Conservation (phyloP, 176 grass and related monocot species). For the Microstegium vimineum region DNA sequence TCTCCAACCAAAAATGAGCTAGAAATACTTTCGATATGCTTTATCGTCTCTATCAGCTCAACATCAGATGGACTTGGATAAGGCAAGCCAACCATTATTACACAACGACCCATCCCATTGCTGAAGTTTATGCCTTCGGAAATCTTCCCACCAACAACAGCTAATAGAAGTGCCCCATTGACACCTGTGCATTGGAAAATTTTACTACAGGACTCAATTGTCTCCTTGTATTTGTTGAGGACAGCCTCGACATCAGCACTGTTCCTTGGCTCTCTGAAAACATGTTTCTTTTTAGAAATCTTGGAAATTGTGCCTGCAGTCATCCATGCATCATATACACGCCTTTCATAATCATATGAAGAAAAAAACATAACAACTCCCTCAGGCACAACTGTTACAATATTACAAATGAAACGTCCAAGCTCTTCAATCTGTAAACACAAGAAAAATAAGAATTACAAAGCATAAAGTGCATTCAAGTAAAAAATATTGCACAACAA, state of each 20-base stretch:
- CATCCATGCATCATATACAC: constrained; percentile 81
- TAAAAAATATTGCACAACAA: constrained; percentile 13
- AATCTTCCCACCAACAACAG: constrained; percentile 91
- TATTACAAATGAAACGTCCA: constrained; percentile 78
- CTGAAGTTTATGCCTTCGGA: constrained; percentile 99
- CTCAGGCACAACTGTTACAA: constrained; percentile 74
- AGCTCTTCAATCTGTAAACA: constrained; percentile 78
- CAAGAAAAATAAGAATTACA: constrained; percentile 28
- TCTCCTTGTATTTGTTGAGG: constrained; percentile 79
- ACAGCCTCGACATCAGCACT: constrained; percentile 62
- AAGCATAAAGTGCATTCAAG: constrained; percentile 18
- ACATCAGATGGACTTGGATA: constrained; percentile 89
- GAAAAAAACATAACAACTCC: constrained; percentile 83
- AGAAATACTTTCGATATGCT: constrained; percentile 71
- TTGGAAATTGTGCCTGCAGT: constrained; percentile 63
- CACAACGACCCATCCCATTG: constrained; percentile 89
- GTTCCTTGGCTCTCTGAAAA: constrained; percentile 87
- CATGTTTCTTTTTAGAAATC: constrained; percentile 75
- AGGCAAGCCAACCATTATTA: constrained; percentile 93
- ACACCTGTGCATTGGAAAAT: constrained; percentile 29
- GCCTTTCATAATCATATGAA: constrained; percentile 80
- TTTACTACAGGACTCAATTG: constrained; percentile 44
- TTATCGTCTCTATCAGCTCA: constrained; percentile 85
- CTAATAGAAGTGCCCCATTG: constrained; percentile 79
- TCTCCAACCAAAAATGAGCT: constrained; percentile 5